Percentiles rank a stretch among this genome's conserved stretches.
phyloP scores from a whole-genome alignment of 2,329 filamentous ascomycete species.

The Trichocomaceae sp. region DNA sequence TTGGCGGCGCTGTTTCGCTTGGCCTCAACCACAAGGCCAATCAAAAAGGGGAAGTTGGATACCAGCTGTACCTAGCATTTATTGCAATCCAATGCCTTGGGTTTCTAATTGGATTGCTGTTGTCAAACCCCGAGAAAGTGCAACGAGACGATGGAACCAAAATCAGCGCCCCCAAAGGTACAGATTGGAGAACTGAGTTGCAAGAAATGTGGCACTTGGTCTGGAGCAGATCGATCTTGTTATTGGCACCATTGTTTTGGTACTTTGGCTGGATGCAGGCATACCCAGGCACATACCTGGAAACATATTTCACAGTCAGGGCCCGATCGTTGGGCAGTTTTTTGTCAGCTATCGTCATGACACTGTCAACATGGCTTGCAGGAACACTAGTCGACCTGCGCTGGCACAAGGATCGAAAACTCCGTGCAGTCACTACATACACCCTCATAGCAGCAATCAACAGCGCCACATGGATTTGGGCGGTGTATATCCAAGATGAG shows the following conservation, averaged over 20 bases:
- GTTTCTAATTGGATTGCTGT: conserved; percentile 39
- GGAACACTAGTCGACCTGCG: conserved; percentile 34
- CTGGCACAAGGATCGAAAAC: conserved; percentile 36
- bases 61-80: conserved; percentile 33
- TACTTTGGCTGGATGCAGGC: conserved; percentile 47
- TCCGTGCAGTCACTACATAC: conserved; percentile 37
- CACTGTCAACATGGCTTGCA: conserved; percentile 28
- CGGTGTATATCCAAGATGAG: conserved; percentile 42
- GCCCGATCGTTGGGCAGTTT: conserved; percentile 41
- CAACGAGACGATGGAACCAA: conserved; percentile 36
- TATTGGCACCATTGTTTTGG: conserved; percentile 44
- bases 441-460: conserved; percentile 38
- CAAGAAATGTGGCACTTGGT: conserved; percentile 36
- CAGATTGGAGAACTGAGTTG: conserved; percentile 30
- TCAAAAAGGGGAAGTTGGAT: conserved; percentile 42
- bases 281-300: conserved; percentile 48
- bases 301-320: conserved; percentile 48
- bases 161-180: conserved; percentile 19
- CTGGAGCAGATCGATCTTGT: conserved; percentile 40
- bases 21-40: conserved; percentile 43
- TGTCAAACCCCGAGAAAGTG: conserved; percentile 44
- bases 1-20: conserved; percentile 47
- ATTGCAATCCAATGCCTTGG: conserved; percentile 41
- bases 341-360: conserved; percentile 42
- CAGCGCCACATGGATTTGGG: conserved; percentile 44